Evolutionary conservation across 2,329 filamentous ascomycete genomes (phyloP), one percentile per base, ranked within the genome.

Genomic region (Orbilia blumenaviensis): DNA sequence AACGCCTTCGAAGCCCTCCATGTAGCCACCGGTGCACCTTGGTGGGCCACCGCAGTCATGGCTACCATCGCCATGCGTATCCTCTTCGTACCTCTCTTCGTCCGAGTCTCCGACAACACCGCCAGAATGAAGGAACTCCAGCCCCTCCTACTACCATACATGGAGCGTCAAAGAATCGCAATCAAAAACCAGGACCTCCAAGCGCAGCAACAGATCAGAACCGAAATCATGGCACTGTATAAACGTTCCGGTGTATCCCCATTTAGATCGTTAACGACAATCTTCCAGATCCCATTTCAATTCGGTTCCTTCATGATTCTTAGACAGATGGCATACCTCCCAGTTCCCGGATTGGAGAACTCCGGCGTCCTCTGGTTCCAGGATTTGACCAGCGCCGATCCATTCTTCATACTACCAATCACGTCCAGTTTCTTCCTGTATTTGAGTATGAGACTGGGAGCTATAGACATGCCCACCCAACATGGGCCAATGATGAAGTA

Each of bases 1-100:
- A 94, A 87, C 86, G 21, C 88, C 1, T 84, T 98, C 9, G 95
- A 99, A 85, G 89, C 94, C 81, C 82, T 96, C 42, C 93, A 99
- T 83, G 85, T 97, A 77, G 90, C 87, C 79, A 84, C 81, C 5
- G 92, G 91, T 36, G 83, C 92, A 66, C 92, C 93, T 10, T 98
- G 95, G 95, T 93, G 92, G 86, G 89, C 85, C 1, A 88, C 91
- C 74, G 91, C 97, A 80, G 83, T 90, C 48, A 83, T 86, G 3
- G 87, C 90, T 0, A 89, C 91, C 34, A 34, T 93, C 0, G 72
- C 89, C 5, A 84, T 94, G 75, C 92, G 94, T 77, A 72, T 86
- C 7, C 81, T 84, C 54, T 85, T 95, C 78, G 85, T 94, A 80
- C 89, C 90, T 75, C 87, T 92, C 12, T 89, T 88, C 78, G 81